These are phyloP conservation scores for Serendipita sp. DNA, from an alignment of 1,284 basidiomycete genomes.

Conservation along the genomic window DNA sequence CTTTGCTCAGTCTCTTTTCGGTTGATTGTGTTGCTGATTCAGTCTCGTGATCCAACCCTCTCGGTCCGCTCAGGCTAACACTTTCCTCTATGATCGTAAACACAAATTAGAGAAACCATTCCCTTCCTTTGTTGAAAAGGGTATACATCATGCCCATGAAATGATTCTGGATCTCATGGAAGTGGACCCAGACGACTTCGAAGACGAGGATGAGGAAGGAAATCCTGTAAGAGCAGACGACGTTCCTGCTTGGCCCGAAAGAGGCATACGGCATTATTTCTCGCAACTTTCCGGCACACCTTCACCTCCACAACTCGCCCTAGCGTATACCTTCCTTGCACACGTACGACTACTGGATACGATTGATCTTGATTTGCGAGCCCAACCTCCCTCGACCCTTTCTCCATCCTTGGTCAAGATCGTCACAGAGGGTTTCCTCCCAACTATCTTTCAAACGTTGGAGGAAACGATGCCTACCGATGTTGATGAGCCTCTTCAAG, in stretches of 20 bases:
- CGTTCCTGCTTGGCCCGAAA: background rate
- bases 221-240: background rate
- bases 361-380: conserved; percentile 31
- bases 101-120: background rate
- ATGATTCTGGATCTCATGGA: background rate
- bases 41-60: background rate
- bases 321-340: conserved; percentile 25
- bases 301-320: conserved; percentile 5
- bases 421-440: conserved; percentile 28
- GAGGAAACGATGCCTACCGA: conserved; percentile 19
- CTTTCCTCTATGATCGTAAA: background rate
- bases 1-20: background rate
- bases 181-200: background rate
- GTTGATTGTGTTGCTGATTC: background rate
- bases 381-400: conserved; percentile 23
- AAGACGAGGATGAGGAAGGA: background rate
- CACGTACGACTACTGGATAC: conserved; percentile 31
- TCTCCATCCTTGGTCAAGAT: conserved; percentile 19
- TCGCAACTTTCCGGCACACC: background rate
- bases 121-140: background rate
- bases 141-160: background rate
- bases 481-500: conserved; percentile 21
- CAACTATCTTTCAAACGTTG: conserved; percentile 23
- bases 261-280: background rate
- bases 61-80: background rate